Evolutionary conservation across 768 basidiomycete species (phyloP), one percentile per base, ranked within the genome.

Genomic region (Porphyrellus cyaneotinctus): DNA sequence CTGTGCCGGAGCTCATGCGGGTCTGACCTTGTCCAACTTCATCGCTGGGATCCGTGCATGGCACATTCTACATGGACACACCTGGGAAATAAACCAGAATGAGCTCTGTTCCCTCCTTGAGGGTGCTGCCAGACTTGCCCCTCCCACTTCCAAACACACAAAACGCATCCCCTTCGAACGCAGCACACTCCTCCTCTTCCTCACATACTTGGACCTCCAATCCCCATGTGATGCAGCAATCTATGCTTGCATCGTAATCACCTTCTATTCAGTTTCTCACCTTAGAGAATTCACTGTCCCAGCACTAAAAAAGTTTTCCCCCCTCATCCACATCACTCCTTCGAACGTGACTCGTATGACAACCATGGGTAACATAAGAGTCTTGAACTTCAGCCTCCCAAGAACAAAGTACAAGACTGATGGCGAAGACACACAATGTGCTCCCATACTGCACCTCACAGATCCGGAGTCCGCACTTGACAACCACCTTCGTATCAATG

Each of bases 1-100:
- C 3, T 52, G 67, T 0, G 69, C 49, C 9, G 49, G 42, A 0
- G 9, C 49, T 1, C 75, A 75, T 45, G 54, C 75, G 0, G 66
- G 64, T 0, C 53, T 49, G 10, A 63, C 73, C 0, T 56, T 80
- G 0, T 32, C 47, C 2, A 78, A 77, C 59, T 77, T 74, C 49
- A 20, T 77, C 0, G 54, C 57, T 2, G 75, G 72, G 0, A 38
- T 80, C 0, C 55, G 69, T 0, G 76, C 78, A 1, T 82, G 78
- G 79, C 78, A 82, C 54, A 60, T 73, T 0, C 48, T 80, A 0
- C 49, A 55, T 39, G 10, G 18, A 3, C 6, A 3, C 0, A 12
- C 15, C 0, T 53, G 42, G 41, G 1, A 1, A 2, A 44, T 51
- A 41, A 52, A 18, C 15, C 6, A 5, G 1, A 7, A 32, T 1